Percentiles rank a stretch among this genome's conserved stretches.
These are phyloP conservation scores for Trypethelium eluteriae DNA, from an alignment of 495 filamentous ascomycete genomes.

Conservation along the genomic window DNA sequence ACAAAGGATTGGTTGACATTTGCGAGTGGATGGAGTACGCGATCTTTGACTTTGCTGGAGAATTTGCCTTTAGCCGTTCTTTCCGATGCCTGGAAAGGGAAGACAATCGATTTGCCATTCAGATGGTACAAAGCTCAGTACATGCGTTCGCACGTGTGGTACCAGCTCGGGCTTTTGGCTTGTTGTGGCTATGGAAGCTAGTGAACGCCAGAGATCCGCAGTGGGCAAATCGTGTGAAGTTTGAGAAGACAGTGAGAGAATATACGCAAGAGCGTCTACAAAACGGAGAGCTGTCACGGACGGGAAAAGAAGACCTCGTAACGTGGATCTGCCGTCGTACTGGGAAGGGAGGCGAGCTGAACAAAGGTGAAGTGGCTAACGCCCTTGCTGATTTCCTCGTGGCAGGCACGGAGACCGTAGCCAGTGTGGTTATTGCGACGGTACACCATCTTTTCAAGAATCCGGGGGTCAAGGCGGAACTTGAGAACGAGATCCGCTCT, in stretches of 20 bases:
- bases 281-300: constrained; percentile 21
- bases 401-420: constrained; percentile 49
- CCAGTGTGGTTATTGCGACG: constrained; percentile 46
- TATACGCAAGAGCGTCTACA: neutral
- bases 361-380: constrained; percentile 9
- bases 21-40: constrained; percentile 49
- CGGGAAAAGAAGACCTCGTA: constrained; percentile 26
- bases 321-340: constrained; percentile 20
- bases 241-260: neutral
- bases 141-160: too few relatives aligned
- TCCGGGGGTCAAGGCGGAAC: constrained; percentile 37
- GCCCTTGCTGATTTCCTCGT: constrained; percentile 14
- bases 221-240: neutral
- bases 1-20: constrained; percentile 35
- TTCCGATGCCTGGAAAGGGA: constrained; percentile 30
- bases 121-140: constrained; percentile 14
- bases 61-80: constrained; percentile 34
- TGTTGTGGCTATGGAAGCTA: neutral
- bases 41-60: constrained; percentile 37
- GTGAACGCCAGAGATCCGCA: neutral
- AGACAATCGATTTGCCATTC: constrained; percentile 29
- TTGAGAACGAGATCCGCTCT: constrained; percentile 45
- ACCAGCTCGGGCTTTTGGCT: constrained; percentile 28
- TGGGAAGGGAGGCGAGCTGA: constrained; percentile 18
- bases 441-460: constrained; percentile 47